Evolutionary conservation across 1,284 basidiomycete species (phyloP), one percentile per base, ranked within the genome.

Genomic region (Blastosporella zonata): DNA sequence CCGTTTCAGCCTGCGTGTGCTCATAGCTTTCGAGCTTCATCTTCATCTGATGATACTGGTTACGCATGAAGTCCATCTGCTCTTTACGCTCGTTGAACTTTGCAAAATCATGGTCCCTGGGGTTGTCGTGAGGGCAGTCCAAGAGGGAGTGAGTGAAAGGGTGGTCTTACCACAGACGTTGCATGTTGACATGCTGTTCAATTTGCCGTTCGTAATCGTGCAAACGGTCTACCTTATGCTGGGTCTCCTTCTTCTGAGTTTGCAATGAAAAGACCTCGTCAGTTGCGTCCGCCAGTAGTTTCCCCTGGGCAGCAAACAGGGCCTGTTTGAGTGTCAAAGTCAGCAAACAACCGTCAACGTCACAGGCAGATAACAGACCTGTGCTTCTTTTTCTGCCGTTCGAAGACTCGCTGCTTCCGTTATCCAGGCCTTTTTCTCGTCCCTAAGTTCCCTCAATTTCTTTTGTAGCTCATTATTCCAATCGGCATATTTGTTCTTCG

Each of bases 171-270:
- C 87, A 90, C 54, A 88, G 66, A 44, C 76, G 74, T 58, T 88
- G 82, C 62, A 87, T 77, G 50, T 79, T 77, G 49, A 84, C 69
- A 47, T 87, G 75, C 56, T 88, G 84, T 38, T 87, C 81, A 35
- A 92, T 86, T 56, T 84, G 79, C 44, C 70, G 72, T 60, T 87
- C 87, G 49, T 88, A 90, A 59, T 89, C 86, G 51, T 74, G 69
- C 39, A 90, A 64, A 7, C 84, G 74, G 51, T 87, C 81, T 21
- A 90, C 75, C 59, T 89, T 89, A 62, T 84, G 84, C 50, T 83
- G 78, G 35, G 72, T 82, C 62, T 83, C 85, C 60, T 87, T 88
- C 57, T 74, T 75, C 56, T 79, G 72, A 2, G 83, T 87, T 62
- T 82, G 69, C 18, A 90, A 67, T 38, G 75, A 69, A 55, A 84